A percentile compares a stretch with the other conserved stretches of the same genome.
phyloP scores from a whole-genome alignment of 306 rosid genomes.

The Cucurbita moschata region DNA sequence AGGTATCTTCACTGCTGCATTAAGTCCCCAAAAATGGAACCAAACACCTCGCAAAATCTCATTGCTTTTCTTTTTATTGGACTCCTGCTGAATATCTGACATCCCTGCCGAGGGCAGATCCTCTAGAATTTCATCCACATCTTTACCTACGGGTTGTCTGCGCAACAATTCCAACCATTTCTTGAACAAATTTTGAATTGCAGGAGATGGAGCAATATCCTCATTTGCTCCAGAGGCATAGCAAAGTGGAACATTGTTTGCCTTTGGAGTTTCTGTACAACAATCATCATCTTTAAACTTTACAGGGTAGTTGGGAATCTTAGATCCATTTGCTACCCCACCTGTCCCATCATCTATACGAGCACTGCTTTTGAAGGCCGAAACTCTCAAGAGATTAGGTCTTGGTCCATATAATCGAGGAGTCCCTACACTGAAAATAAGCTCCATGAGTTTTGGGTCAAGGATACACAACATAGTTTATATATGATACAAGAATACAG shows the following conservation, averaged over 20 bases:
- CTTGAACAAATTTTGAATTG: constrained; percentile 46
- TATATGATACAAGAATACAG: not conserved
- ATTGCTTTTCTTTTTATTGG: constrained; percentile 21
- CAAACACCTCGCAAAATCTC: constrained; percentile 29
- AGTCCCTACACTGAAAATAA: constrained; percentile 78
- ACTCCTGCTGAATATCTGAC: constrained; percentile 25
- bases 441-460: constrained; percentile 11
- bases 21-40: constrained; percentile 41
- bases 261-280: constrained; percentile 34
- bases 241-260: constrained; percentile 39
- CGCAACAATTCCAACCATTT: constrained; percentile 59
- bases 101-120: constrained; percentile 22
- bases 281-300: constrained; percentile 46
- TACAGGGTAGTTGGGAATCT: constrained; percentile 43
- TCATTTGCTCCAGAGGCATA: constrained; percentile 46
- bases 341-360: constrained; percentile 42
- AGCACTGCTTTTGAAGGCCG: constrained; percentile 67
- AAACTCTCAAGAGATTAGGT: constrained; percentile 36
- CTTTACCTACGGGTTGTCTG: constrained; percentile 40
- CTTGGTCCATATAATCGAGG: constrained; percentile 38
- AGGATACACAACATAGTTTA: not conserved
- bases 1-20: constrained; percentile 59
- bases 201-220: constrained; percentile 39
- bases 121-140: constrained; percentile 31
- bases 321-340: constrained; percentile 40